A percentile compares a stretch with the other conserved stretches of the same genome.
Evolutionary conservation across 352 stramenopile species (phyloP).

Genomic region (Globisporangium recalcitrans): DNA sequence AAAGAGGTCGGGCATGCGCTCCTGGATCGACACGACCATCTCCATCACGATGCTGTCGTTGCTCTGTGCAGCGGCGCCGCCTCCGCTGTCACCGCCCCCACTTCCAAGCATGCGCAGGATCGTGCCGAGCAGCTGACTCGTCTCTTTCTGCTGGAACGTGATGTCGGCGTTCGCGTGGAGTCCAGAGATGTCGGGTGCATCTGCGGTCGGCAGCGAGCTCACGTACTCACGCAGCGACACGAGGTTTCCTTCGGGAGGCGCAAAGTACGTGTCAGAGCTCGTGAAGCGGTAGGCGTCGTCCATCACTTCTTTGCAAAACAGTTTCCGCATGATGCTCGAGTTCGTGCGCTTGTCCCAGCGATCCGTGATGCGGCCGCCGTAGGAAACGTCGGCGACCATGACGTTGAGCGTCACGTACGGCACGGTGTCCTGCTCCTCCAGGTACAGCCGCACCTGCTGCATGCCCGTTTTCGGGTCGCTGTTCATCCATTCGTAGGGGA

Average conservation of each 20-base stretch:
- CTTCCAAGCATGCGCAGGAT: constrained; percentile 68
- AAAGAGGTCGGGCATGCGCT: constrained; percentile 72
- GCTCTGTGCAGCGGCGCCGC: constrained; percentile 35
- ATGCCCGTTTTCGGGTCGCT: constrained; percentile 93
- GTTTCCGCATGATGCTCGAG: constrained; percentile 91
- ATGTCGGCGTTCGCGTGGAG: constrained; percentile 93
- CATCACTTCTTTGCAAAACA: constrained; percentile 85
- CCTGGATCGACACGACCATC: constrained; percentile 74
- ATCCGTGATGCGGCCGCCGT: constrained; percentile 93
- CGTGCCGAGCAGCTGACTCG: constrained; percentile 60
- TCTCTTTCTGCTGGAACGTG: constrained; percentile 93
- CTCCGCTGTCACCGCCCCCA: constrained; percentile 40
- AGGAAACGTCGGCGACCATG: constrained; percentile 94
- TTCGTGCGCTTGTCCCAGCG: constrained; percentile 93
- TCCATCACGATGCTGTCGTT: constrained; percentile 84
- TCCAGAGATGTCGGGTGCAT: constrained; percentile 89
- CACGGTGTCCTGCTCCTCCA: constrained; percentile 92
- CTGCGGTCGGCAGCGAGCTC: constrained; percentile 65
- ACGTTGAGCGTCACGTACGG: constrained; percentile 93
- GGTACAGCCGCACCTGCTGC: constrained; percentile 89
- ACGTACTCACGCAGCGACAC: constrained; percentile 80
- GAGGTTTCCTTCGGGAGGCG: constrained; percentile 59
- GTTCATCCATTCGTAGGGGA: constrained; percentile 96
- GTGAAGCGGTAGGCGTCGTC: constrained; percentile 87
- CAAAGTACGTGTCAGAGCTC: constrained; percentile 68